Evolutionary conservation across 768 basidiomycete genomes (phyloP), one percentile per base, ranked within the genome.

Genomic region (Rhizopogon vinicolor): DNA sequence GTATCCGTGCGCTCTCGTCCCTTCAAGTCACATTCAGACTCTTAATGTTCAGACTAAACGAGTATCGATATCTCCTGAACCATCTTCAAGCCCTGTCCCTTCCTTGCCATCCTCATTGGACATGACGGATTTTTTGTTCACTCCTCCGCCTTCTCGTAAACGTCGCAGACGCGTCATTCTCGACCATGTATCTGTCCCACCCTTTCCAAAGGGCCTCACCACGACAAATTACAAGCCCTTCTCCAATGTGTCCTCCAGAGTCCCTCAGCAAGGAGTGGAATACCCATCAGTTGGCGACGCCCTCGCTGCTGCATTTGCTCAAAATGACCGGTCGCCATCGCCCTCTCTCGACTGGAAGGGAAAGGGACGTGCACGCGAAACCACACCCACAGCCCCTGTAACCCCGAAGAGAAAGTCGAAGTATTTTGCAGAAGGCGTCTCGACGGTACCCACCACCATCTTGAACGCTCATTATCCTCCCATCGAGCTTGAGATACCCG

Each of bases 51-150:
- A 57, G 42, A 44, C 28, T 51, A 18, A 52, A 31, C 49, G 28
- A 42, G 18, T 41, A 41, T 42, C 37, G 43, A 41, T 31, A 18
- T 19, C 22, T 22, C 52, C 12, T 16, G 41, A 7, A 16, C 44
- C 29, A 10, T 33, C 43, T 50, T 51, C 49, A 18, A 14, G 50
- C 14, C 3, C 12, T 19, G 7, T 57, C 14, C 10, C 13, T 13
- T 33, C 2, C 14, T 54, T 55, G 41, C 48, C 69, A 5, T 45
- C 60, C 4, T 41, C 44, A 16, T 46, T 59, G 18, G 51, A 43
- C 22, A 42, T 5, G 3, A 52, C 62, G 19, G 56, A 48, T 7
- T 68, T 64, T 9, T 66, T 71, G 41, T 70, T 70, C 46, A 70
- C 68, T 0, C 70, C 69, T 25, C 66, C 68, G 12, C 61, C 62